Base-by-base conservation (phyloP, 805 yeast genomes). In the Kuraishia piskuri region DNA sequence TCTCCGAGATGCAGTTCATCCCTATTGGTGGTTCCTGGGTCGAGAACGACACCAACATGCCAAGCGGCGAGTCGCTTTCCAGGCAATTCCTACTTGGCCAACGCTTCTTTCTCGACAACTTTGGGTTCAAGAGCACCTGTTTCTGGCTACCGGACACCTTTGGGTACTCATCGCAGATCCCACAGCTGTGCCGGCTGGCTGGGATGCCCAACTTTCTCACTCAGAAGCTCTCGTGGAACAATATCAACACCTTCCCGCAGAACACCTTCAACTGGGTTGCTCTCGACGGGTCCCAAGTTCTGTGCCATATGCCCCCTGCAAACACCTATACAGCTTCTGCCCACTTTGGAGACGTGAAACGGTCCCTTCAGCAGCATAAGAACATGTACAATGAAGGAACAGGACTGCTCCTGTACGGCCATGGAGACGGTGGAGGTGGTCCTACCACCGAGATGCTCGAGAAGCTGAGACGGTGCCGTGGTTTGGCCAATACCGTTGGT, bases 351-450 rank as follows among this genome's bases (percentile, higher is more conserved):
- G 98, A 94, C 69, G 96, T 91, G 26, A 78, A 81, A 54, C 78
- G 97, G 60, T 85, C 96, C 1, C 77, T 84, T 53, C 70, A 74
- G 23, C 92, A 90, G 63, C 96, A 94, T 70, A 88, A 91, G 71
- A 89, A 91, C 62, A 72, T 88, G 58, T 84, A 90, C 54, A 81
- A 83, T 56, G 90, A 84, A 53, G 92, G 88, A 55, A 82, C 88
- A 9, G 92, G 96, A 0, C 73, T 92, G 60, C 71, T 94, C 63
- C 73, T 90, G 47, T 94, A 80, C 61, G 99, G 99, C 45, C 84
- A 87, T 61, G 99, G 99, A 62, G 99, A 92, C 66, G 99, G 99
- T 61, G 99, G 99, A 57, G 99, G 99, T 58, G 99, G 99, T 7
- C 98, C 99, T 49, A 84, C 89, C 3, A 87, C 88, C 45, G 96